These are phyloP conservation scores for Kodamaea fukazawae DNA, from an alignment of 805 yeast genomes.

Conservation along the genomic window DNA sequence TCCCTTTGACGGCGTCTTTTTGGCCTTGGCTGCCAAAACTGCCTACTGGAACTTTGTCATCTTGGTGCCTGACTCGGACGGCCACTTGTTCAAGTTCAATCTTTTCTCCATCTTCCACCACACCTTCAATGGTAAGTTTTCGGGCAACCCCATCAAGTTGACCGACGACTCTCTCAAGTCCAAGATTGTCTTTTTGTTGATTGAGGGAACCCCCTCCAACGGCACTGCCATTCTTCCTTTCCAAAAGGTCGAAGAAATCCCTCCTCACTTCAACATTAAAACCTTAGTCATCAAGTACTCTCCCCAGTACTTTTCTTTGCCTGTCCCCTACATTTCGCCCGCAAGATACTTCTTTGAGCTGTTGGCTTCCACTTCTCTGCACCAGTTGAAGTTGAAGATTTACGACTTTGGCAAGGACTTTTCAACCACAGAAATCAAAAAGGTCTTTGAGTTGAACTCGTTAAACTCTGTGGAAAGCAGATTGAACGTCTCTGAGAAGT, in stretches of 20 bases:
- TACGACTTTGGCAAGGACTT: constrained; percentile 20
- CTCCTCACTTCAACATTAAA: constrained; percentile 21
- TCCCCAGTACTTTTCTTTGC: constrained; percentile 37
- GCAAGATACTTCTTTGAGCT: constrained; percentile 22
- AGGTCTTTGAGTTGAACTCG: constrained; percentile 32
- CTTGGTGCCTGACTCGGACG: constrained; percentile 39
- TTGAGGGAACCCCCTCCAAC: constrained; percentile 86
- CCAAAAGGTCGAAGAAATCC: constrained; percentile 14
- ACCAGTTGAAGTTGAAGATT: constrained; percentile 20
- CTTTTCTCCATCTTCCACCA: constrained; percentile 26
- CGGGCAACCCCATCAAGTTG: constrained; percentile 20
- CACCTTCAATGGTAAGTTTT: constrained; percentile 15
- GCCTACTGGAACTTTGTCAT: constrained; percentile 27
- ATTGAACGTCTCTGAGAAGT: constrained; percentile 29
- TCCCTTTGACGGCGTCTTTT: constrained; percentile 54
- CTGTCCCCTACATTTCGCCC: constrained; percentile 29
- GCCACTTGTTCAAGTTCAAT: constrained; percentile 28
- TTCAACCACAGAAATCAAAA: constrained; percentile 18
- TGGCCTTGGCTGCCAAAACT: constrained; percentile 18
- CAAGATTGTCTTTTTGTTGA: constrained; percentile 53
- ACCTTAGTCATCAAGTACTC: constrained; percentile 36
- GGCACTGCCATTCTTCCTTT: constrained; percentile 73
- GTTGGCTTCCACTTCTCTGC: constrained; percentile 13
- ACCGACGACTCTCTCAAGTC: constrained; percentile 18
- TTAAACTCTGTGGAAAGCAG: constrained; percentile 29